Evolutionary conservation across 148 eudicot genomes (phyloP).

Genomic region (Suaeda aralocaspica): DNA sequence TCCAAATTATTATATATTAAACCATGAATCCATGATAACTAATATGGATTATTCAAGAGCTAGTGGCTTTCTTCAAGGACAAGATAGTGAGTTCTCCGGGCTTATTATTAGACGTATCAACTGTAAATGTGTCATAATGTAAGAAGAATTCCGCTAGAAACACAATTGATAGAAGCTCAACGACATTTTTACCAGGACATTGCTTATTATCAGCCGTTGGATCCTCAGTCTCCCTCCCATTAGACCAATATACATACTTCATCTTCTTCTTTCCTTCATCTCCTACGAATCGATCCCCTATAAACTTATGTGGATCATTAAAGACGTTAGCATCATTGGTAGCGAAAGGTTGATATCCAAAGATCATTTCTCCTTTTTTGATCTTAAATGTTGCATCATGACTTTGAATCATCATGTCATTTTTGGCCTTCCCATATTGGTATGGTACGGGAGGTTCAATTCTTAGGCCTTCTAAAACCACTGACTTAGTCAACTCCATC

Average conservation of each 20-base stretch:
- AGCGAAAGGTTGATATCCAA: slow-evolving; percentile 55
- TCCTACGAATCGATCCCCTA: slow-evolving; percentile 51
- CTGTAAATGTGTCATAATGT: slow-evolving; percentile 46
- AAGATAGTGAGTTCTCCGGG: slow-evolving; percentile 31
- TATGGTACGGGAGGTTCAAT: slow-evolving; percentile 54
- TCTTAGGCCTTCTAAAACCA: slow-evolving; percentile 49
- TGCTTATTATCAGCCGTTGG: slow-evolving; percentile 56
- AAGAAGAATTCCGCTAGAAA: slow-evolving; percentile 55
- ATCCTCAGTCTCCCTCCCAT: slow-evolving; percentile 49
- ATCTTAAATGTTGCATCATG: slow-evolving; percentile 45
- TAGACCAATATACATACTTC: slow-evolving; percentile 57
- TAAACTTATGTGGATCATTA: slow-evolving; percentile 39
- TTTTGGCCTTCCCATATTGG: slow-evolving; percentile 53
- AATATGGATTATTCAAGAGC: too few species aligned
- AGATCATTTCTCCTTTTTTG: slow-evolving; percentile 56
- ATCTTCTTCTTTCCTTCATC: slow-evolving; percentile 49
- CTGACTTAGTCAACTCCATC: slow-evolving; percentile 51
- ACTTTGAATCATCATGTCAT: slow-evolving; percentile 40
- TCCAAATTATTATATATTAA: too few species aligned
- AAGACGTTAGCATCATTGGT: slow-evolving; percentile 52
- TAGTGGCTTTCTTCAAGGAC: slow-evolving; percentile 38
- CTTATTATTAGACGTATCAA: slow-evolving; percentile 25
- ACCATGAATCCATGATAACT: too few species aligned
- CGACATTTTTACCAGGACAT: slow-evolving; percentile 57
- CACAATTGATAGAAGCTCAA: slow-evolving; percentile 43